Conservation (phyloP, 768 basidiomycete species). For the Trametes cinnabarina region DNA sequence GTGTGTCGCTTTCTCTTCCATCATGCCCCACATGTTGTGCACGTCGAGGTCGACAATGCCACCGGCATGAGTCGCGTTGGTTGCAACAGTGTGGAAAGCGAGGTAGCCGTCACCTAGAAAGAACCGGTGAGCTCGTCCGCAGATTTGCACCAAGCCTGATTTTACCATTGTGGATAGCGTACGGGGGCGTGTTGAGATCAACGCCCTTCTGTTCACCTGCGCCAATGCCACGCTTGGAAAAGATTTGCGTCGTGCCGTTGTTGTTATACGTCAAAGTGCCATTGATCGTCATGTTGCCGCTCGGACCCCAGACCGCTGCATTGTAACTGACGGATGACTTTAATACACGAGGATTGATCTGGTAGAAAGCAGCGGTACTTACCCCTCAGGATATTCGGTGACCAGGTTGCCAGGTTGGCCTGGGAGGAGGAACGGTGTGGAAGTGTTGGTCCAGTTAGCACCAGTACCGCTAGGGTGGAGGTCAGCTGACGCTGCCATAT, state of each 20-base stretch:
- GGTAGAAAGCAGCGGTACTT: conserved; percentile 8
- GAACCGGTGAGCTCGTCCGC: background rate
- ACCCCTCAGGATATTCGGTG: conserved; percentile 70
- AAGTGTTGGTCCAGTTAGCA: conserved; percentile 52
- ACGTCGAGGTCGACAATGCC: conserved; percentile 63
- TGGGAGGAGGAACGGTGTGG: conserved; percentile 54
- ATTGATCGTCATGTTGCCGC: conserved; percentile 74
- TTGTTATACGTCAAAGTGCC: conserved; percentile 54
- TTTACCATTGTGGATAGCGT: conserved; percentile 70
- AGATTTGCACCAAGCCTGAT: background rate
- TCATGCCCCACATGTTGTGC: conserved; percentile 71
- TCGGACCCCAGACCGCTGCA: conserved; percentile 55
- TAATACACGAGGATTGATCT: background rate
- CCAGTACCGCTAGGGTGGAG: conserved; percentile 47
- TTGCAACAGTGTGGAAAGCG: conserved; percentile 53
- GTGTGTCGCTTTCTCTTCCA: conserved; percentile 68
- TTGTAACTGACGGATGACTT: conserved; percentile 58
- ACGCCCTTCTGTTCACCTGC: conserved; percentile 46
- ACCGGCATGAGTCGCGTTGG: conserved; percentile 65
- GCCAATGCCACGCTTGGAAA: conserved; percentile 47
- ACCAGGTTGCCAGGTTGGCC: conserved; percentile 53
- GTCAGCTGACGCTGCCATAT: background rate
- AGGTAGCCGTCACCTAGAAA: conserved; percentile 49
- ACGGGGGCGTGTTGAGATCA: conserved; percentile 57
- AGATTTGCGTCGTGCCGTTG: conserved; percentile 49